Evolutionary conservation across 345 rosid genomes (phyloP).

Genomic region (Hirschfeldia incana): DNA sequence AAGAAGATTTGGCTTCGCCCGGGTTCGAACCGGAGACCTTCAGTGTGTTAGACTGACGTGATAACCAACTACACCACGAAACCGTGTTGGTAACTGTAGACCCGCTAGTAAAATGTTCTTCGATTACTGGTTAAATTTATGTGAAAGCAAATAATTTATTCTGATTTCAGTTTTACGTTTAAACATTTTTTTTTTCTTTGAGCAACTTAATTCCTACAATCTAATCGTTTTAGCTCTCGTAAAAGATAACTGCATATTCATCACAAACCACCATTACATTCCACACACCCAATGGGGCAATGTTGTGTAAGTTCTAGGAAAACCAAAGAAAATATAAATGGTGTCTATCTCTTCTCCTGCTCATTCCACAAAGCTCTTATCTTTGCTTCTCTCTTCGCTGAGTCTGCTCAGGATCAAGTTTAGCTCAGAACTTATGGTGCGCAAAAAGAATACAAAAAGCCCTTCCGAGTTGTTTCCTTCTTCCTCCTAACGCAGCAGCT

Average conservation of each 20-base stretch:
- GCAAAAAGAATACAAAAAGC: not conserved
- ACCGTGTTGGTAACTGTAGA: conserved; percentile 31
- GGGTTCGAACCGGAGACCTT: conserved; percentile 96
- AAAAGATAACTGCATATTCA: not conserved
- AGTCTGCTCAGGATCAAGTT: not conserved
- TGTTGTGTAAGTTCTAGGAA: not conserved
- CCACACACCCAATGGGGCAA: not conserved
- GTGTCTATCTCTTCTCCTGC: not conserved
- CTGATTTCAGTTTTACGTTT: not conserved
- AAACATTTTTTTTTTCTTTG: too few relatives aligned
- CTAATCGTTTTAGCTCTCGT: too few relatives aligned
- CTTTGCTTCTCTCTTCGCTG: conserved; percentile 8
- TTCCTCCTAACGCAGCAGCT: not conserved
- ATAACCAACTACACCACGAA: conserved; percentile 99
- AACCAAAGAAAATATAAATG: not conserved
- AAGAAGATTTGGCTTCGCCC: conserved; percentile 55
- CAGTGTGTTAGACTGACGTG: conserved; percentile 99
- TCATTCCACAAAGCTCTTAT: not conserved
- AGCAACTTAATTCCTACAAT: not conserved
- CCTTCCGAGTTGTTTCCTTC: not conserved
- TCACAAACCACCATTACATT: not conserved
- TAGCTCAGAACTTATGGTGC: not conserved
- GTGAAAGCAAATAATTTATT: too few relatives aligned
- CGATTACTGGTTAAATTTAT: too few relatives aligned
- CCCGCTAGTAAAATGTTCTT: not conserved